Conservation (phyloP, 495 filamentous ascomycete species). For the Aspergillus nidulans region DNA sequence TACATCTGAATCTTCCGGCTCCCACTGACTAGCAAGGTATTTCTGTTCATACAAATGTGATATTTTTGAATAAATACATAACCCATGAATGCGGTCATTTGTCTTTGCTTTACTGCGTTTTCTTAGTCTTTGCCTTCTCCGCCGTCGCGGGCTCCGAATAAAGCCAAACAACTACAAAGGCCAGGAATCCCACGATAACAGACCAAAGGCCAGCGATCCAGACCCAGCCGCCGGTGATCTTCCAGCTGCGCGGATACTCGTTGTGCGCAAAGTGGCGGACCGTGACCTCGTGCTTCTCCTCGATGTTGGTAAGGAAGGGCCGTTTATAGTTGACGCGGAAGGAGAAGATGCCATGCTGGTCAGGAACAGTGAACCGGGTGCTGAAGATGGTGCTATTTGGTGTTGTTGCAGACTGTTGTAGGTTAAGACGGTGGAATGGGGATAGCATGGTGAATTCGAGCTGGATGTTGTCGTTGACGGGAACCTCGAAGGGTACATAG, state of each 20-base stretch:
- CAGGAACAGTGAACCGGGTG: slow-evolving; percentile 73
- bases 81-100: neutral
- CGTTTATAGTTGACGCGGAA: slow-evolving; percentile 95
- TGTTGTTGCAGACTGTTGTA: slow-evolving; percentile 54
- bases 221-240: slow-evolving; percentile 86
- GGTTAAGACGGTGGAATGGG: slow-evolving; percentile 88
- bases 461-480: slow-evolving; percentile 68
- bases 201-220: slow-evolving; percentile 89
- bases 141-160: slow-evolving; percentile 63
- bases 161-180: slow-evolving; percentile 84
- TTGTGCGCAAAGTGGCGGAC: slow-evolving; percentile 95
- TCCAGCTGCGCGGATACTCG: slow-evolving; percentile 88
- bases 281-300: slow-evolving; percentile 92
- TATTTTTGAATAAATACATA: slow-evolving; percentile 20
- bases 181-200: slow-evolving; percentile 79
- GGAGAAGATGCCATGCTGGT: slow-evolving; percentile 98
- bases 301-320: slow-evolving; percentile 81
- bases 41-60: slow-evolving; percentile 18
- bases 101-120: slow-evolving; percentile 55
- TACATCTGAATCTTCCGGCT: neutral
- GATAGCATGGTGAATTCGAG: slow-evolving; percentile 99
- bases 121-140: slow-evolving; percentile 50
- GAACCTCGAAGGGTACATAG: slow-evolving; percentile 68
- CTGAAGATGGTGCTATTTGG: slow-evolving; percentile 69
- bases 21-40: neutral